Base-by-base conservation (phyloP, 257 asterid genomes). In the Marsdenia floribunda region DNA sequence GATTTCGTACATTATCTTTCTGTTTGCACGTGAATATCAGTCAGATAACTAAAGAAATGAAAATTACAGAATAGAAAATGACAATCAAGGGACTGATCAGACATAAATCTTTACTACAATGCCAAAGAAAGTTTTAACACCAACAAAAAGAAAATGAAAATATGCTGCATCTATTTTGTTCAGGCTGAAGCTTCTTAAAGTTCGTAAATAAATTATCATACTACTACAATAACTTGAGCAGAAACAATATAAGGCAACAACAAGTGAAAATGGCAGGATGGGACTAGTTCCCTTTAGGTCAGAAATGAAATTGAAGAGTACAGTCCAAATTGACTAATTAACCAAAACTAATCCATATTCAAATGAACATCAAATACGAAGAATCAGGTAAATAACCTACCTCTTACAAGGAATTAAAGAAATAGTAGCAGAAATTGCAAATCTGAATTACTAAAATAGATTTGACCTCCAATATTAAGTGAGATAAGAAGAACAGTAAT, bases 1-100 rank as follows among this genome's bases (percentile, higher is more conserved):
- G 99, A 87, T 92, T 94, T 83, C 92, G 83, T 78, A 87, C 75
- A 73, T 94, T 94, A 90, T 94, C 99, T 84, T 90, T 92, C 99
- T 94, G 96, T 44, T 6, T 61, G 80, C 78, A 76, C 78, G 68
- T 57, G 42, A 82, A 71, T 75, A 75, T 44, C 76, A 15, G 60
- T 73, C 71, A 72, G 49, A 24, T 33, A 68, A 49, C 50, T 57
- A 53, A 70, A 71, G 78, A 72, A 78, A 44, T 60, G 29, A 67
- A 68, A 55, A 72, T 22, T 60, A 73, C 72, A 38, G 70, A 59
- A 74, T 16, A 6, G 37, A 7, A 46, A 5, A 42, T 8, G 42
- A 8, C 6, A 26, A 73, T 15, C 16, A 13, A 73, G 24, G 1
- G 44, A 71, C 19, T 53, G 49, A 52, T 15, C 13, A 42, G 29